phyloP scores from a whole-genome alignment of 1,139 yeast species.

The Debaryomyces coudertii region DNA sequence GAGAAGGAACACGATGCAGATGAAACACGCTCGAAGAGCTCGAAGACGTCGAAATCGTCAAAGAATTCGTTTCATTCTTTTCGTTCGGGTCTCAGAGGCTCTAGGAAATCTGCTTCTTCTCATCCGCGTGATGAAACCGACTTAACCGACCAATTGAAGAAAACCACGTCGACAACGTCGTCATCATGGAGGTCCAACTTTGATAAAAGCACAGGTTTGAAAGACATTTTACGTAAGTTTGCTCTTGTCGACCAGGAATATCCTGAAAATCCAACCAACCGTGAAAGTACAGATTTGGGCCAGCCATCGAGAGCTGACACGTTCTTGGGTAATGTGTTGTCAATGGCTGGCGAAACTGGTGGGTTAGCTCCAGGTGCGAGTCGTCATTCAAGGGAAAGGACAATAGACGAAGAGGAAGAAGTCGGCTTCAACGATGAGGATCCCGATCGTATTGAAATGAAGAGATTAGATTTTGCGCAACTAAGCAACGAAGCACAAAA shows the following conservation, averaged over 20 bases:
- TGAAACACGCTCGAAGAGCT: conserved; percentile 9
- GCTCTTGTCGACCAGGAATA: conserved; percentile 38
- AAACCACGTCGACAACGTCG: conserved; percentile 15
- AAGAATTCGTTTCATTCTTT: neutral
- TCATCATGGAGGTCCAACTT: conserved; percentile 7
- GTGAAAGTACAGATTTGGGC: conserved; percentile 13
- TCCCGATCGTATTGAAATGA: conserved; percentile 35
- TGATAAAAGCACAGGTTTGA: conserved; percentile 23
- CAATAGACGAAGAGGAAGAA: conserved; percentile 26
- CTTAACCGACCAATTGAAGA: conserved; percentile 27
- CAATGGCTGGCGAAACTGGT: conserved; percentile 33
- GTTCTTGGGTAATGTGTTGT: conserved; percentile 41
- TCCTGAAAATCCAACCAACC: conserved; percentile 20
- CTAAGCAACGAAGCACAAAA: conserved; percentile 46
- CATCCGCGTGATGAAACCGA: conserved; percentile 17
- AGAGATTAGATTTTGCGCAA: conserved; percentile 36
- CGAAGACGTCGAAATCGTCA: conserved; percentile 8
- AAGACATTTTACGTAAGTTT: conserved; percentile 40
- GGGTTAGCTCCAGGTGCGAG: conserved; percentile 50
- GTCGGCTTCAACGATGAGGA: conserved; percentile 23
- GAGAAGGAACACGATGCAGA: conserved; percentile 12
- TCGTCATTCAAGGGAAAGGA: conserved; percentile 22
- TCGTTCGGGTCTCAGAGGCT: conserved; percentile 2
- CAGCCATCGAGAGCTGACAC: conserved; percentile 36
- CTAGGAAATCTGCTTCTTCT: conserved; percentile 13